phyloP scores from a whole-genome alignment of 2,329 filamentous ascomycete species.

The Ophiocordyceps australis region DNA sequence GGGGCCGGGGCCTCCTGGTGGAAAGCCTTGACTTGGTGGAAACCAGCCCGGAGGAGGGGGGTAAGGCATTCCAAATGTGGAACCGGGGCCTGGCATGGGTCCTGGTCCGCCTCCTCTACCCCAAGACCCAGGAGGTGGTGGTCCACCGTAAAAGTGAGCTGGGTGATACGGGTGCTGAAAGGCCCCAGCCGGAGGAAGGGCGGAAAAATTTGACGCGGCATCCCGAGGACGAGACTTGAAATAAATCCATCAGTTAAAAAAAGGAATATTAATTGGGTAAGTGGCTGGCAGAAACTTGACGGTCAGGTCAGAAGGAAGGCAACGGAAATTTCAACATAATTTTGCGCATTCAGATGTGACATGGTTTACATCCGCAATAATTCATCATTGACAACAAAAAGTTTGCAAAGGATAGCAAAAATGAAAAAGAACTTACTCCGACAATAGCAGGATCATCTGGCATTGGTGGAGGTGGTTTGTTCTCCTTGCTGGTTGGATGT shows the following conservation, averaged over 20 bases:
- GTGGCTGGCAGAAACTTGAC: neutral
- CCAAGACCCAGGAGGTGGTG: constrained; percentile 35
- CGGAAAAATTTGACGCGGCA: constrained; percentile 12
- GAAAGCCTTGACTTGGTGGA: constrained; percentile 59
- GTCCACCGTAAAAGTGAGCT: constrained; percentile 27
- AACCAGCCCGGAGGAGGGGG: constrained; percentile 66
- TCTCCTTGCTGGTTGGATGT: constrained; percentile 54
- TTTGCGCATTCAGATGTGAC: constrained; percentile 79
- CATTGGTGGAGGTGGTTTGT: constrained; percentile 56
- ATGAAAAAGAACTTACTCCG: constrained; percentile 54
- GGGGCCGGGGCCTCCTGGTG: constrained; percentile 42
- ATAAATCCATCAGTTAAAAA: neutral
- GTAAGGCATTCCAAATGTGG: constrained; percentile 57
- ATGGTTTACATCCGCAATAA: constrained; percentile 92
- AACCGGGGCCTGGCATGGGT: constrained; percentile 35
- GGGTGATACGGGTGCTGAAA: constrained; percentile 26
- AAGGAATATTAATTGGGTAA: constrained; percentile 6
- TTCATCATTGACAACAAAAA: constrained; percentile 61
- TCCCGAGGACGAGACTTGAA: constrained; percentile 23
- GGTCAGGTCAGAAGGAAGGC: constrained; percentile 91
- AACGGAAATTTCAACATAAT: constrained; percentile 96
- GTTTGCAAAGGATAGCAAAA: constrained; percentile 1
- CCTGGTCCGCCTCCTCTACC: constrained; percentile 32
- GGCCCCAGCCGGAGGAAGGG: constrained; percentile 13
- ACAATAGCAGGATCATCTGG: constrained; percentile 94